These are phyloP conservation scores for Lagenaria siceraria DNA, from an alignment of 306 rosid genomes.

Conservation along the genomic window DNA sequence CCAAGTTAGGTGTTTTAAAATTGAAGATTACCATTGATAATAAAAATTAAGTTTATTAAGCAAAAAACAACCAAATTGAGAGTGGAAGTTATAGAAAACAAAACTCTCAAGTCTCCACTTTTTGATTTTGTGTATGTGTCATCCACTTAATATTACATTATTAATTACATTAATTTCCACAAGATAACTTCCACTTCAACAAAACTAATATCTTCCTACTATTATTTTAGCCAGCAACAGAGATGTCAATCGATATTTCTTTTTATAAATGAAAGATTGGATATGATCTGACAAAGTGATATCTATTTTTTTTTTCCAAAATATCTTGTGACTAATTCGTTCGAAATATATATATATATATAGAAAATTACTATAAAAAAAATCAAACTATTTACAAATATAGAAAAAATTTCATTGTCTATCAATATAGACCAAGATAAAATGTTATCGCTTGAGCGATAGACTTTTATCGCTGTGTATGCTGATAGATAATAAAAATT, in stretches of 20 bases:
- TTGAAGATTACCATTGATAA: not conserved
- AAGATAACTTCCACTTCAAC: not conserved
- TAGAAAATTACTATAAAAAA: too few relatives aligned
- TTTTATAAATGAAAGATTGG: not conserved
- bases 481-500: too few relatives aligned
- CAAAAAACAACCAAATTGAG: not conserved
- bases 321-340: too few relatives aligned
- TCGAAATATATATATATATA: too few relatives aligned
- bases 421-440: too few relatives aligned
- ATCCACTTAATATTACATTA: constrained; percentile 1
- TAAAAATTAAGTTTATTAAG: not conserved
- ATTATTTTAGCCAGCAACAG: not conserved
- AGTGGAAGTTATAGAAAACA: not conserved
- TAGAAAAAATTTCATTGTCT: too few relatives aligned
- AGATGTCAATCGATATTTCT: not conserved
- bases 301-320: too few relatives aligned
- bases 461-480: too few relatives aligned
- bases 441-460: too few relatives aligned
- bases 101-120: not conserved
- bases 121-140: not conserved
- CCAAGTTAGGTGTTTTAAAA: too few relatives aligned
- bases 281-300: not conserved
- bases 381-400: too few relatives aligned
- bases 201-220: not conserved
- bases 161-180: not conserved